Percentiles rank a stretch among this genome's conserved stretches.
These are phyloP conservation scores for Rugosomyces carneus DNA, from an alignment of 1,284 basidiomycete species.

Conservation along the genomic window DNA sequence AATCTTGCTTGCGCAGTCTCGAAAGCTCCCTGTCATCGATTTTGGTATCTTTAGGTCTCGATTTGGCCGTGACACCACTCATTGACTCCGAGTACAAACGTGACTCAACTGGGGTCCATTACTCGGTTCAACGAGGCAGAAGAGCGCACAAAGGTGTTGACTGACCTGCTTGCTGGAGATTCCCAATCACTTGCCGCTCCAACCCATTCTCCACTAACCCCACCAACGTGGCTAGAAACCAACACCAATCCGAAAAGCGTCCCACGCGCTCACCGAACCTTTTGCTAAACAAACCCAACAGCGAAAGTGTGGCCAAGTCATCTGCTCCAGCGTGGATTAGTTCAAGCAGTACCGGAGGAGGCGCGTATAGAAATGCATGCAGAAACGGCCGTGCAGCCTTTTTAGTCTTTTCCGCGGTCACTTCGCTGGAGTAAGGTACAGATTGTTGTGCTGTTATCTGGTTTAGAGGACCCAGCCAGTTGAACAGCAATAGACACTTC, in stretches of 20 bases:
- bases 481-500: constrained; percentile 74
- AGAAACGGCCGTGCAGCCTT: constrained; percentile 46
- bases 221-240: constrained; percentile 71
- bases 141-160: constrained; percentile 5
- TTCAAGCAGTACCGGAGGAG: constrained; percentile 78
- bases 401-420: constrained; percentile 28
- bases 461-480: constrained; percentile 71
- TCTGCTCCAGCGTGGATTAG: constrained; percentile 68
- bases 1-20: constrained; percentile 60
- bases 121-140: constrained; percentile 13
- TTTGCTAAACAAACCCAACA: constrained; percentile 60
- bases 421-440: constrained; percentile 47
- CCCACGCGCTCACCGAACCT: constrained; percentile 60
- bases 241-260: constrained; percentile 76
- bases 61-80: constrained; percentile 63
- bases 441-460: constrained; percentile 60
- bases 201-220: constrained; percentile 76
- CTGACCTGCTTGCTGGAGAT: constrained; percentile 52
- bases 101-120: constrained; percentile 47
- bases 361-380: constrained; percentile 66
- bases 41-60: constrained; percentile 51
- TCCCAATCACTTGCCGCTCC: constrained; percentile 61
- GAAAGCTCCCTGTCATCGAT: constrained; percentile 65
- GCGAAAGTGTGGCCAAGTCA: constrained; percentile 68
- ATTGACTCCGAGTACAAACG: constrained; percentile 69